These are phyloP conservation scores for Trichophyton schoenleinii DNA, from an alignment of 2,329 filamentous ascomycete species.

Conservation along the genomic window DNA sequence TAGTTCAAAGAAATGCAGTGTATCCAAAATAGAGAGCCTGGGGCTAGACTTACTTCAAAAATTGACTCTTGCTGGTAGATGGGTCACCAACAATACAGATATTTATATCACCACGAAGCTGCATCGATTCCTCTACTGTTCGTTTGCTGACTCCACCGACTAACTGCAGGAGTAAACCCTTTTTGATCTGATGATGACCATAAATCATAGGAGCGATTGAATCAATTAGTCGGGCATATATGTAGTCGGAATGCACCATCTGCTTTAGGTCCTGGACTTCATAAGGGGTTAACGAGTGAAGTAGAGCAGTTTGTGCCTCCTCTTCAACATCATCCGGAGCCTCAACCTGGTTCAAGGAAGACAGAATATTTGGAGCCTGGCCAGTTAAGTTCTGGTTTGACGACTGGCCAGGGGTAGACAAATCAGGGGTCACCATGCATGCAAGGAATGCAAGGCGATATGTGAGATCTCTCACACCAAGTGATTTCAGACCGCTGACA, in stretches of 20 bases:
- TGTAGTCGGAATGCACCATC: constrained; percentile 92
- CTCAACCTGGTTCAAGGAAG: constrained; percentile 62
- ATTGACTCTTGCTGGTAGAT: constrained; percentile 94
- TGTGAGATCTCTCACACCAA: constrained; percentile 89
- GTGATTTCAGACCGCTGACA: constrained; percentile 74
- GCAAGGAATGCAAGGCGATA: constrained; percentile 94
- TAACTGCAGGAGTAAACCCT: constrained; percentile 82
- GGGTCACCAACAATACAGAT: constrained; percentile 97
- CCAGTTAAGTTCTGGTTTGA: constrained; percentile 56
- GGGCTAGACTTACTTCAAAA: constrained; percentile 54
- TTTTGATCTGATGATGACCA: constrained; percentile 94
- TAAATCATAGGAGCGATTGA: constrained; percentile 96
- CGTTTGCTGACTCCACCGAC: constrained; percentile 92
- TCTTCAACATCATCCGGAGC: constrained; percentile 64
- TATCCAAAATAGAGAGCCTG: neutral
- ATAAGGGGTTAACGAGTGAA: constrained; percentile 68
- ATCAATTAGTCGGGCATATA: constrained; percentile 83
- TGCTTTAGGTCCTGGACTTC: constrained; percentile 85
- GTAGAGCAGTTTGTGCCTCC: constrained; percentile 72
- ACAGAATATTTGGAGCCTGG: constrained; percentile 72
- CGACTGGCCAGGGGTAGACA: constrained; percentile 62
- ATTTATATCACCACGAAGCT: constrained; percentile 92
- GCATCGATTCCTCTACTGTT: constrained; percentile 78
- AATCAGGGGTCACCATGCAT: constrained; percentile 90
- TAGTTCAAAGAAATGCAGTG: neutral